A percentile compares a stretch with the other conserved stretches of the same genome.
These are phyloP conservation scores for Dryas drummondii DNA, from an alignment of 306 rosid genomes.

Conservation along the genomic window DNA sequence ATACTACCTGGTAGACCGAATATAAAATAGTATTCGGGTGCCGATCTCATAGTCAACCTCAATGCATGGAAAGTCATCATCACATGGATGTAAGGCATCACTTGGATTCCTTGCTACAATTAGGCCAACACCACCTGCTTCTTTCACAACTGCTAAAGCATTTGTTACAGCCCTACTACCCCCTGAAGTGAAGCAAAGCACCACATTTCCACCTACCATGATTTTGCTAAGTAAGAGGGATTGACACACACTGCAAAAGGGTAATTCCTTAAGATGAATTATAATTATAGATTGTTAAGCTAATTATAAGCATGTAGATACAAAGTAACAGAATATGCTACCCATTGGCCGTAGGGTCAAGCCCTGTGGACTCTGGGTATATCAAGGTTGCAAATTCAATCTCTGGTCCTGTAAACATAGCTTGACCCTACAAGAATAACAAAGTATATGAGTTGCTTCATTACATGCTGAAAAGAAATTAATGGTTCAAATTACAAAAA, in stretches of 20 bases:
- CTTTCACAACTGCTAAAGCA: constrained; percentile 21
- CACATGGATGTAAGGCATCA: constrained; percentile 10
- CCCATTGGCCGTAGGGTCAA: constrained; percentile 14
- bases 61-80: constrained; percentile 34
- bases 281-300: not conserved
- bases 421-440: constrained; percentile 26
- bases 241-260: constrained; percentile 30
- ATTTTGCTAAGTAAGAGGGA: constrained; percentile 25
- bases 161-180: not conserved
- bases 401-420: constrained; percentile 29
- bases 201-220: constrained; percentile 36
- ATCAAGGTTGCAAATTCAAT: constrained; percentile 36
- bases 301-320: not conserved
- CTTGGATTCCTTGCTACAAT: constrained; percentile 35
- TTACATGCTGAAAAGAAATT: not conserved
- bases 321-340: not conserved
- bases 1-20: constrained; percentile 43
- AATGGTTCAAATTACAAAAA: not conserved
- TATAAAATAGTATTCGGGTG: constrained; percentile 38
- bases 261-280: not conserved
- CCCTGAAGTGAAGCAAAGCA: constrained; percentile 39
- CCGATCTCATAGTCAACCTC: constrained; percentile 42
- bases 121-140: constrained; percentile 40
- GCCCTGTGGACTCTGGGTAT: constrained; percentile 35
- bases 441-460: not conserved